Evolutionary conservation across 1,284 basidiomycete genomes (phyloP).

Genomic region (Ceratobasidium sp.): DNA sequence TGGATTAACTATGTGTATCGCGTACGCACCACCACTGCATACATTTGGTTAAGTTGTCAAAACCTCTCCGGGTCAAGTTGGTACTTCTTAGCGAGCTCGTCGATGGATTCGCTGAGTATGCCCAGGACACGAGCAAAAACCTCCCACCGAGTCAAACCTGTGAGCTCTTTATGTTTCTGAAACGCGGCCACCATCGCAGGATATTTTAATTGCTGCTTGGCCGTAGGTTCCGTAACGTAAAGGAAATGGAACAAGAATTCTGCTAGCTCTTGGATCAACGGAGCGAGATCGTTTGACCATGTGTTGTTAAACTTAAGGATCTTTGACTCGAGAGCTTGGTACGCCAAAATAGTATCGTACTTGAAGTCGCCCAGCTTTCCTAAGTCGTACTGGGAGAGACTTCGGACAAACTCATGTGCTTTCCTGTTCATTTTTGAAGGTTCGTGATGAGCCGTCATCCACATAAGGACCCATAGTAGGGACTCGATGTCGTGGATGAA

Average conservation of each 20-base stretch:
- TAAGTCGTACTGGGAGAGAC: neutral
- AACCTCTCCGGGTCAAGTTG: too few relatives aligned
- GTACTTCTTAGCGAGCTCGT: too few relatives aligned
- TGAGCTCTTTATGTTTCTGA: too few relatives aligned
- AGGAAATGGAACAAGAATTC: neutral
- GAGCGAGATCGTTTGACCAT: neutral
- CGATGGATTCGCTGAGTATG: too few relatives aligned
- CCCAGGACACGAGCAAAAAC: too few relatives aligned
- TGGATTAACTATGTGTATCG: too few relatives aligned
- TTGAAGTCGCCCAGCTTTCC: neutral
- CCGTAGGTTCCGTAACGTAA: neutral
- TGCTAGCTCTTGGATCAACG: neutral
- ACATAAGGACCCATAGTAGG: slow-evolving; percentile 9
- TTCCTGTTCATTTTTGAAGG: neutral
- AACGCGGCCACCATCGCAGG: too few relatives aligned
- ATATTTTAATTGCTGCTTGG: too few relatives aligned
- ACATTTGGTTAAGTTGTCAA: too few relatives aligned
- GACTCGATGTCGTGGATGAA: slow-evolving; percentile 20
- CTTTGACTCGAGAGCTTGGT: neutral
- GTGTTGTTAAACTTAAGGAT: neutral
- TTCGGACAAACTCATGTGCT: neutral
- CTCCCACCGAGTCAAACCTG: too few relatives aligned
- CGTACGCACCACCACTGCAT: too few relatives aligned
- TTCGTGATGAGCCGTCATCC: neutral
- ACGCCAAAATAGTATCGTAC: neutral